Conservation (phyloP, 2,329 filamentous ascomycete genomes). For the Elsinoe batatas region DNA sequence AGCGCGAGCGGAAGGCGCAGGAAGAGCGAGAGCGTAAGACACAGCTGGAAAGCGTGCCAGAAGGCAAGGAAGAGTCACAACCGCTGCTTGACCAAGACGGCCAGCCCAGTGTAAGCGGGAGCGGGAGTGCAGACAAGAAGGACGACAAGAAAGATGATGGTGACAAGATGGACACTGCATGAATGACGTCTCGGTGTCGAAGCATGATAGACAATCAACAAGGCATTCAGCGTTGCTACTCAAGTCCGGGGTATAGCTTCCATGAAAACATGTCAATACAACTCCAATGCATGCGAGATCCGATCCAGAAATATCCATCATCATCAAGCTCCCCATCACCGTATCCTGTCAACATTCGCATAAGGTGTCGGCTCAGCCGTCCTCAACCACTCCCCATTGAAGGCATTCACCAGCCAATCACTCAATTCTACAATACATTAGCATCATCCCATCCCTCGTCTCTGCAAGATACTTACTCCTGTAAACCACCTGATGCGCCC, state of each 20-base stretch:
- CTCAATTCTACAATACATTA: constrained; percentile 50
- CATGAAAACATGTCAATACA: not conserved
- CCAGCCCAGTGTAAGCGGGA: constrained; percentile 52
- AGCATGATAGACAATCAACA: not conserved
- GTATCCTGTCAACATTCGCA: constrained; percentile 16
- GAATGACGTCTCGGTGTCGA: not conserved
- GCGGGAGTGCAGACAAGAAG: constrained; percentile 36
- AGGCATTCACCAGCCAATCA: constrained; percentile 93
- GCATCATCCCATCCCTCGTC: not conserved
- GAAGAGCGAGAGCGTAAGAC: constrained; percentile 59
- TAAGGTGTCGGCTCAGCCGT: constrained; percentile 44
- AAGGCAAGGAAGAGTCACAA: constrained; percentile 51
- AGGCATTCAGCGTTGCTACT: constrained; percentile 1
- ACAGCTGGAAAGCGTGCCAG: constrained; percentile 70
- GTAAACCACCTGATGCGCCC: constrained; percentile 82
- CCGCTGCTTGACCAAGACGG: constrained; percentile 55
- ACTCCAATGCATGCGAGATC: not conserved
- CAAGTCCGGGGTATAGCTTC: not conserved
- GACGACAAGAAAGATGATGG: constrained; percentile 44
- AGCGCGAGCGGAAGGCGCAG: constrained; percentile 70
- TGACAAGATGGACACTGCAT: constrained; percentile 90
- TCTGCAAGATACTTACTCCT: constrained; percentile 57
- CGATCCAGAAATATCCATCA: not conserved
- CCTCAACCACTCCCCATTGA: constrained; percentile 86
- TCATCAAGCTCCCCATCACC: not conserved